Evolutionary conservation across 108 stramenopile species (phyloP).

Genomic region (Nitzschia inconspicua): DNA sequence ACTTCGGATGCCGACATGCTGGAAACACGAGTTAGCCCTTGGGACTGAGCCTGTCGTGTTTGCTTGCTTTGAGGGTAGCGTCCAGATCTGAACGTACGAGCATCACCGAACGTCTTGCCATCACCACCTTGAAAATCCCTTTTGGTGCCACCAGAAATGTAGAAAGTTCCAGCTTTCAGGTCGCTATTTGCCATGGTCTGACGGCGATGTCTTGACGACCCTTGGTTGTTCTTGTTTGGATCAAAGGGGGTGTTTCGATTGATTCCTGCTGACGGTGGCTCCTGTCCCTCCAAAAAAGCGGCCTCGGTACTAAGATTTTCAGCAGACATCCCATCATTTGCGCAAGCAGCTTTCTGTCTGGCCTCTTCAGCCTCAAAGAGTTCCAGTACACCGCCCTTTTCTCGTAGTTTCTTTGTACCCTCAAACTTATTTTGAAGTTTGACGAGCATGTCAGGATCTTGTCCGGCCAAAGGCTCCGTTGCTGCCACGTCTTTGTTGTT

Average conservation of each 20-base stretch:
- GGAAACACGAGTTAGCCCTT: background rate
- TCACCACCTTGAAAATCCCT: slow-evolving; percentile 10
- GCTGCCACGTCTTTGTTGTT: no score
- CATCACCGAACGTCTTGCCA: background rate
- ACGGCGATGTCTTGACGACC: no score
- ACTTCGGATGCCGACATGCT: background rate
- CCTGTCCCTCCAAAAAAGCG: no score
- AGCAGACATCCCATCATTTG: background rate
- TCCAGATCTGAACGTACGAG: slow-evolving; percentile 12
- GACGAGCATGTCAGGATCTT: background rate
- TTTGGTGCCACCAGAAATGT: slow-evolving; percentile 9
- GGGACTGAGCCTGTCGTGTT: background rate
- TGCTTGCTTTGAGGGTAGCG: background rate
- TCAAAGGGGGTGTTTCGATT: no score
- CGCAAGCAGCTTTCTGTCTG: background rate
- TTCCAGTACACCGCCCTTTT: background rate
- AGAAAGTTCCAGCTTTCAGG: slow-evolving; percentile 20
- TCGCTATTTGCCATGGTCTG: no score
- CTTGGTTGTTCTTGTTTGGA: no score
- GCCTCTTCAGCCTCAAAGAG: background rate
- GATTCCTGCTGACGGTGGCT: no score
- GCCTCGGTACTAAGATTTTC: no score
- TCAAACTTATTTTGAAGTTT: background rate
- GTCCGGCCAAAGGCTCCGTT: background rate
- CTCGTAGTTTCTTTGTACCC: background rate